Conservation (phyloP, 73 alveolate species). For the Paramecium sonneborni region DNA sequence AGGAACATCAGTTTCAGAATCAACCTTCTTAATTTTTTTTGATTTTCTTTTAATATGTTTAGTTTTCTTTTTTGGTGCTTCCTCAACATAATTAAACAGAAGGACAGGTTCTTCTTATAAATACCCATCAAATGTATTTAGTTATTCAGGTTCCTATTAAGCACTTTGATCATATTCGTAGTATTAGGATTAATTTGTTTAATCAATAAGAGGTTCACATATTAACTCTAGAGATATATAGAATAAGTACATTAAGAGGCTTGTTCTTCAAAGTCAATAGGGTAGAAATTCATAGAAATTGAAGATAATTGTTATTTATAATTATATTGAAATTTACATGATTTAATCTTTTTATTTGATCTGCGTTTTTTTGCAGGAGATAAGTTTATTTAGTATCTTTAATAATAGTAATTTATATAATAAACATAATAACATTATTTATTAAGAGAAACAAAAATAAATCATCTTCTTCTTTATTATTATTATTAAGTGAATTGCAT, state of each 20-base stretch:
- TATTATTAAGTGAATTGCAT: slow-evolving; percentile 7
- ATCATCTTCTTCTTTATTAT: slow-evolving; percentile 27
- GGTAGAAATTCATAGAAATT: slow-evolving; percentile 11
- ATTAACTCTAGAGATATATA: not conserved
- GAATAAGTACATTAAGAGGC: not conserved
- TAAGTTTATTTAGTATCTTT: not conserved
- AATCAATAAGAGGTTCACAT: not conserved
- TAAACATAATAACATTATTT: too few species aligned
- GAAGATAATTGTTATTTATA: not conserved
- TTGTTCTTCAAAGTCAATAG: slow-evolving; percentile 15
- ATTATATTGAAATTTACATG: slow-evolving; percentile 24
- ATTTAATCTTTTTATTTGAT: not conserved
- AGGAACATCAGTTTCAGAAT: slow-evolving; percentile 25
- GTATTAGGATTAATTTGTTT: not conserved
- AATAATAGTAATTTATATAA: too few species aligned
- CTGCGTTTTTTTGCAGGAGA: slow-evolving; percentile 4
- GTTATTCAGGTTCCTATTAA: not conserved
- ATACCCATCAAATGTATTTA: slow-evolving; percentile 41
- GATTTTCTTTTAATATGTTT: slow-evolving; percentile 1
- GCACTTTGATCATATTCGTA: slow-evolving; percentile 27
- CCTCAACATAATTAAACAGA: slow-evolving; percentile 15
- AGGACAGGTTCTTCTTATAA: slow-evolving; percentile 36
- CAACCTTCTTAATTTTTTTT: not conserved
- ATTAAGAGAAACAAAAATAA: not conserved
- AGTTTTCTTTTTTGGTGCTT: slow-evolving; percentile 44